phyloP scores from a whole-genome alignment of 306 rosid genomes.

The Acacia melanoxylon region DNA sequence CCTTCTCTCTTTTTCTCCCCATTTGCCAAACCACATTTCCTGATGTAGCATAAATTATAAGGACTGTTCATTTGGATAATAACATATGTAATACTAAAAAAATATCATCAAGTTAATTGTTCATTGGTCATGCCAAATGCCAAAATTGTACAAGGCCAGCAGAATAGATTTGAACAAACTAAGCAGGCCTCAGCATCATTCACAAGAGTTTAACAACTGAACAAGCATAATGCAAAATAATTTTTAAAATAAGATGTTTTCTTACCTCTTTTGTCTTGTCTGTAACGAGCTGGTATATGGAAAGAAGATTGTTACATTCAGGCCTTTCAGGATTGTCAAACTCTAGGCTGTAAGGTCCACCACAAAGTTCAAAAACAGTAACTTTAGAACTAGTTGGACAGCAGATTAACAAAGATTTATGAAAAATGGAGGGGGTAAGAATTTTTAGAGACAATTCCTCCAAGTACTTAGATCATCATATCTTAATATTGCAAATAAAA shows the following conservation, averaged over 20 bases:
- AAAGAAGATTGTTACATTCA: conserved; percentile 92
- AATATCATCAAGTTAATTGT: not conserved
- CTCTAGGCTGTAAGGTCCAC: conserved; percentile 67
- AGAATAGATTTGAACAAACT: conserved; percentile 19
- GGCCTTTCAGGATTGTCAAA: conserved; percentile 93
- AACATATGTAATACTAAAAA: not conserved
- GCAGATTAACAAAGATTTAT: conserved; percentile 1
- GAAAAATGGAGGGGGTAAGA: not conserved
- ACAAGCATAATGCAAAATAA: not conserved
- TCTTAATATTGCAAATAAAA: conserved; percentile 31
- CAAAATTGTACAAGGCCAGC: conserved; percentile 11
- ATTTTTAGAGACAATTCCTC: conserved; percentile 14
- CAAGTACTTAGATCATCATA: conserved; percentile 28
- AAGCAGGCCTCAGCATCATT: conserved; percentile 17
- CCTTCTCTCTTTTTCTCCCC: not conserved
- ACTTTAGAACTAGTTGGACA: conserved; percentile 26
- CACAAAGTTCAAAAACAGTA: conserved; percentile 26
- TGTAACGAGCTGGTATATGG: conserved; percentile 79
- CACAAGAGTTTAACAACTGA: conserved; percentile 9
- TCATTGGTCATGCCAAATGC: not conserved
- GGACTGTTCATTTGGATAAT: not conserved
- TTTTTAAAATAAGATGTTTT: conserved; percentile 9
- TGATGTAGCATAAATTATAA: not conserved
- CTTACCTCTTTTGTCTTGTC: conserved; percentile 86
- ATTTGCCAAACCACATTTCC: not conserved